A percentile compares a stretch with the other conserved stretches of the same genome.
These are phyloP conservation scores for Cyanophora paradoxa DNA, from an alignment of 78 protist species.

Conservation along the genomic window DNA sequence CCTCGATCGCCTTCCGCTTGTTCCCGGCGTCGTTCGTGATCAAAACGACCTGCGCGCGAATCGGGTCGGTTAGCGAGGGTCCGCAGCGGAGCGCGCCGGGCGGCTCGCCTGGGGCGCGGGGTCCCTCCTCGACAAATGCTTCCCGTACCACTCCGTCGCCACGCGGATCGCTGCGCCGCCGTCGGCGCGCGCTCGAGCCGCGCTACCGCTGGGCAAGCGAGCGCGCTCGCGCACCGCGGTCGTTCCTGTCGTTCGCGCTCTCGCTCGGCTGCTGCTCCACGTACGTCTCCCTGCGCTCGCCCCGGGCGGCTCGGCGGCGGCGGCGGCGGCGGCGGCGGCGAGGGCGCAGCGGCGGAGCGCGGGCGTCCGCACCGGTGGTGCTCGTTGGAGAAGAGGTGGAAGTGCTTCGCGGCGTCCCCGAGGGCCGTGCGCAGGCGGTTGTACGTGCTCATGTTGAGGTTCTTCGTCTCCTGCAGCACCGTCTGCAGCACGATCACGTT, in stretches of 20 bases:
- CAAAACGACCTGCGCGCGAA: not conserved
- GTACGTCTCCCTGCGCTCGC: slow-evolving; percentile 21
- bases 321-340: no score
- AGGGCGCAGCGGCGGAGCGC: no score
- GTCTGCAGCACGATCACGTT: slow-evolving; percentile 34
- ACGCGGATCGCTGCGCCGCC: slow-evolving; percentile 14
- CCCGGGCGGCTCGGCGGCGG: no score
- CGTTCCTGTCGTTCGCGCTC: slow-evolving; percentile 11
- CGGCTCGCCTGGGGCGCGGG: no score
- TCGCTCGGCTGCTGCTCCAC: not conserved
- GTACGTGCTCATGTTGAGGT: not conserved
- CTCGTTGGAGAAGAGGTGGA: slow-evolving; percentile 15
- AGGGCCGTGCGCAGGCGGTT: slow-evolving; percentile 4
- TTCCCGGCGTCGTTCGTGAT: slow-evolving; percentile 11
- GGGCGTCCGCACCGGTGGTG: no score
- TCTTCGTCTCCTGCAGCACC: slow-evolving; percentile 15
- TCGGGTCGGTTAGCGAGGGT: no score
- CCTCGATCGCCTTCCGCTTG: not conserved
- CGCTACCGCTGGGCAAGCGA: no score
- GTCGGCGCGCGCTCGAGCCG: no score
- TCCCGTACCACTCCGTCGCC: slow-evolving; percentile 9
- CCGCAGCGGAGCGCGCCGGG: no score
- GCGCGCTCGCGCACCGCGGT: no score
- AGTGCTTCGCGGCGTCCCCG: no score
- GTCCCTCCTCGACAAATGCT: no score